Conservation (phyloP, 495 filamentous ascomycete genomes). For the Talaromyces liani region DNA sequence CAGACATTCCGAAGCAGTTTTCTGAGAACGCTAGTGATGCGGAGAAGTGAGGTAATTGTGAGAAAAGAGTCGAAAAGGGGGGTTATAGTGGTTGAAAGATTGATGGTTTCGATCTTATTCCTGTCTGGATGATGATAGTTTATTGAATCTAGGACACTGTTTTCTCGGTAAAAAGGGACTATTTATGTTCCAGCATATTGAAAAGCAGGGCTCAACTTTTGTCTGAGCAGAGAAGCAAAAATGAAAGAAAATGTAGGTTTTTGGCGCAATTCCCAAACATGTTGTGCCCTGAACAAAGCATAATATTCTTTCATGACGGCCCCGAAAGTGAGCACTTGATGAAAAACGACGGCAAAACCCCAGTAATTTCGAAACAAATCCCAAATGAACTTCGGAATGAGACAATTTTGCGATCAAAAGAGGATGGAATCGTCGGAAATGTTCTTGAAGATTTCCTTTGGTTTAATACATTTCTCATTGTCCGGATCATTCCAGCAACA, state of each 20-base stretch:
- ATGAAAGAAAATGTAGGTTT: background rate
- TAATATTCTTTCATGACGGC: background rate
- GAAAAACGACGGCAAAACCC: background rate
- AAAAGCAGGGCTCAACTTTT: background rate
- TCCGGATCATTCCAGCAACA: background rate
- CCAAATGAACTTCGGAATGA: background rate
- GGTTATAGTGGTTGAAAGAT: background rate
- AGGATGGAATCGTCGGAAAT: background rate
- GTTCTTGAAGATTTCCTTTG: background rate
- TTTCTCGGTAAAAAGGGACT: background rate
- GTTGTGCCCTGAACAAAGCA: background rate
- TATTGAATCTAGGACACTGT: background rate
- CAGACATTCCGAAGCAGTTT: background rate
- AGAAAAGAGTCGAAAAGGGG: background rate
- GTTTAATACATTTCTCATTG: background rate
- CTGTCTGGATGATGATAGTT: background rate
- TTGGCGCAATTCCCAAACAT: background rate
- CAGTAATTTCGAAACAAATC: background rate
- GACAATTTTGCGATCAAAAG: background rate
- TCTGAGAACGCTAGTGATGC: background rate
- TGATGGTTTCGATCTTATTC: background rate
- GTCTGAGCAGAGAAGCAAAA: background rate
- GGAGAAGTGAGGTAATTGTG: background rate
- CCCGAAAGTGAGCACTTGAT: background rate
- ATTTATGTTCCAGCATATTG: background rate